Conservation (phyloP, 2,329 filamentous ascomycete species). For the Clonostachys rosea region DNA sequence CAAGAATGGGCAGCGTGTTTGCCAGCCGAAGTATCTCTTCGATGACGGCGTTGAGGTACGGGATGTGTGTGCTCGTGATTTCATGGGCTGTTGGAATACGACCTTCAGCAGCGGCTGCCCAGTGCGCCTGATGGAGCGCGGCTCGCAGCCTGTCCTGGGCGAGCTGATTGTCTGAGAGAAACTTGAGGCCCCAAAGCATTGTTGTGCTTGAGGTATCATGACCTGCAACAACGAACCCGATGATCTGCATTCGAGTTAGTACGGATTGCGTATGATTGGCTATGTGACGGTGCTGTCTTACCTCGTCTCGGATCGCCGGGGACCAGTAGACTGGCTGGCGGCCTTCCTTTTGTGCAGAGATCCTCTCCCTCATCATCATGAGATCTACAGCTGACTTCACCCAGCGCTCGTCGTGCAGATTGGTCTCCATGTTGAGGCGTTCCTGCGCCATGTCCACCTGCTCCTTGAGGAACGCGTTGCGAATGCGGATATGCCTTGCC, state of each 20-base stretch:
- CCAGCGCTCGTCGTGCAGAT: not conserved
- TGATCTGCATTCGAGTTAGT: constrained; percentile 1
- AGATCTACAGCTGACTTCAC: constrained; percentile 20
- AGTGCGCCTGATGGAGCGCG: constrained; percentile 7
- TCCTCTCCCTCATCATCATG: constrained; percentile 22
- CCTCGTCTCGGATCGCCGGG: constrained; percentile 19
- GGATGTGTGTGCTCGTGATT: constrained; percentile 10
- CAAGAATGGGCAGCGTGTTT: constrained; percentile 3
- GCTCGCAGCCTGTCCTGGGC: constrained; percentile 13
- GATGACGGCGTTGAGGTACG: constrained; percentile 22
- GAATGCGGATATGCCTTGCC: not conserved
- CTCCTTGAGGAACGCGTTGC: constrained; percentile 2
- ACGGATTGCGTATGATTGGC: not conserved
- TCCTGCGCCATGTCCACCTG: constrained; percentile 2
- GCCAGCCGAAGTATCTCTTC: constrained; percentile 22
- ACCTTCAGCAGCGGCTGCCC: constrained; percentile 7
- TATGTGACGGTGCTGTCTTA: not conserved
- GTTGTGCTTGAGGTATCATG: constrained; percentile 23
- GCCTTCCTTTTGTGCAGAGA: constrained; percentile 17
- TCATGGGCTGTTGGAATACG: constrained; percentile 14
- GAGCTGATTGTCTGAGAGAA: constrained; percentile 5
- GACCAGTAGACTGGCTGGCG: constrained; percentile 16
- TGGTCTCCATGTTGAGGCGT: not conserved
- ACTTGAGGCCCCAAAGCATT: constrained; percentile 17
- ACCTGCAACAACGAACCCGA: constrained; percentile 20